Percentiles rank a stretch among this genome's conserved stretches.
phyloP scores from a whole-genome alignment of 805 yeast genomes.

The Soucietia sequanensis region DNA sequence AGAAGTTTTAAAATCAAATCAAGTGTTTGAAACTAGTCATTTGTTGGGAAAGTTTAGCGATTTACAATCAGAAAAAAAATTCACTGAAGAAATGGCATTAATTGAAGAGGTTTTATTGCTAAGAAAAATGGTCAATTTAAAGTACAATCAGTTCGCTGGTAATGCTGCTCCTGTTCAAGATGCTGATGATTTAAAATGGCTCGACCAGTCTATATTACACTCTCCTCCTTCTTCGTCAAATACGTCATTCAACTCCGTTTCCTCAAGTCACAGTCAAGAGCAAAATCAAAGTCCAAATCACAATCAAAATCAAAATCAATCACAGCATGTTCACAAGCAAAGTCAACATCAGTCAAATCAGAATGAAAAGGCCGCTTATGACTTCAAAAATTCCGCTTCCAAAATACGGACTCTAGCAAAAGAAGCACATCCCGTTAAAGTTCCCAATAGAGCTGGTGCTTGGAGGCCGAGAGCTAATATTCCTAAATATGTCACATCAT shows the following conservation, averaged over 20 bases:
- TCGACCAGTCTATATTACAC: slow-evolving; percentile 9
- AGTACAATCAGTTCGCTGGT: neutral
- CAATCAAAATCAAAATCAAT: too few relatives aligned
- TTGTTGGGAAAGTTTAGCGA: slow-evolving; percentile 28
- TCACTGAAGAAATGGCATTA: slow-evolving; percentile 32
- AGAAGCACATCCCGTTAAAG: slow-evolving; percentile 9
- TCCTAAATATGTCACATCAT: slow-evolving; percentile 18
- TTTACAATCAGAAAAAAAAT: slow-evolving; percentile 31
- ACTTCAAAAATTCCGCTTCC: slow-evolving; percentile 3
- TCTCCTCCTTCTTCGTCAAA: neutral
- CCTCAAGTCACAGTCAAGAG: too few relatives aligned
- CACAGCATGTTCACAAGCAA: too few relatives aligned
- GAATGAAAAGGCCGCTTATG: neutral
- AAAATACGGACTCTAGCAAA: slow-evolving; percentile 10
- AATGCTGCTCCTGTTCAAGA: neutral
- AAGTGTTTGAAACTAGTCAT: slow-evolving; percentile 10
- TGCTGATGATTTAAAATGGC: slow-evolving; percentile 18
- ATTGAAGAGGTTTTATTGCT: slow-evolving; percentile 46
- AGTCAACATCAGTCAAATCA: too few relatives aligned
- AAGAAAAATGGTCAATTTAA: slow-evolving; percentile 26
- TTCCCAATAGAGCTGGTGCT: slow-evolving; percentile 3
- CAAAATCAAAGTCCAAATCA: too few relatives aligned
- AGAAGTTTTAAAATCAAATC: slow-evolving; percentile 20
- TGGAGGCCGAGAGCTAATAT: slow-evolving; percentile 13
- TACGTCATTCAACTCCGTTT: too few relatives aligned